phyloP scores from a whole-genome alignment of 805 yeast genomes.

The Cyberlindnera maritima region DNA sequence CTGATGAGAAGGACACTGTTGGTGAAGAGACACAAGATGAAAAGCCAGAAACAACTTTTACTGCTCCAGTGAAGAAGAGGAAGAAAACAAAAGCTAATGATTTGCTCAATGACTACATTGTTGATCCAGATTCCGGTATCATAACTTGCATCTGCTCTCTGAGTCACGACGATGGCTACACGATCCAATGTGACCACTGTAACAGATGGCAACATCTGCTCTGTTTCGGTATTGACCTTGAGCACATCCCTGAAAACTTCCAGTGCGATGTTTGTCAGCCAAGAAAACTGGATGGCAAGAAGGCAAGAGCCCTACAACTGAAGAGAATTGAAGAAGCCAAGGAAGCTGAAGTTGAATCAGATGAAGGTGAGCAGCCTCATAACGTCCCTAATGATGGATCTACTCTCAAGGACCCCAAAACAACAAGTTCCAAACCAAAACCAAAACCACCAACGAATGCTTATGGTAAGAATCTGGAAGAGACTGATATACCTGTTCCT shows the following conservation, averaged over 20 bases:
- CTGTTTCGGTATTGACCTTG: constrained; percentile 78
- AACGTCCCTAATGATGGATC: not conserved
- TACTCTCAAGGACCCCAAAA: constrained; percentile 13
- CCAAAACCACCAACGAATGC: constrained; percentile 22
- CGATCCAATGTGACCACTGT: constrained; percentile 92
- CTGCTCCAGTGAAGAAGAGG: constrained; percentile 7
- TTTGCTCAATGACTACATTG: constrained; percentile 42
- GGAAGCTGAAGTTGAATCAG: constrained; percentile 5
- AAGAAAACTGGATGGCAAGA: constrained; percentile 40
- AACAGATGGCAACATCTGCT: constrained; percentile 92
- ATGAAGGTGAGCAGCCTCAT: not conserved
- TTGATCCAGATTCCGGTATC: constrained; percentile 77
- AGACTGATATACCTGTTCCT: constrained; percentile 32
- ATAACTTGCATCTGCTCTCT: constrained; percentile 88
- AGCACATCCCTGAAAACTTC: constrained; percentile 80
- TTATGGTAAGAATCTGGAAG: constrained; percentile 33
- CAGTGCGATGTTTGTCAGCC: constrained; percentile 76
- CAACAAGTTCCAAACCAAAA: constrained; percentile 14
- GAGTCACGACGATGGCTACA: constrained; percentile 89
- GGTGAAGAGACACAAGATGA: constrained; percentile 16
- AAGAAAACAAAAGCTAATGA: constrained; percentile 12
- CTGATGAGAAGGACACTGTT: constrained; percentile 12
- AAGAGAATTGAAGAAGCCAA: constrained; percentile 18
- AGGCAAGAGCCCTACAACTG: constrained; percentile 41
- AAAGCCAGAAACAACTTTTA: constrained; percentile 1